phyloP scores from a whole-genome alignment of 2,329 filamentous ascomycete species.

The Diaporthe helianthi region DNA sequence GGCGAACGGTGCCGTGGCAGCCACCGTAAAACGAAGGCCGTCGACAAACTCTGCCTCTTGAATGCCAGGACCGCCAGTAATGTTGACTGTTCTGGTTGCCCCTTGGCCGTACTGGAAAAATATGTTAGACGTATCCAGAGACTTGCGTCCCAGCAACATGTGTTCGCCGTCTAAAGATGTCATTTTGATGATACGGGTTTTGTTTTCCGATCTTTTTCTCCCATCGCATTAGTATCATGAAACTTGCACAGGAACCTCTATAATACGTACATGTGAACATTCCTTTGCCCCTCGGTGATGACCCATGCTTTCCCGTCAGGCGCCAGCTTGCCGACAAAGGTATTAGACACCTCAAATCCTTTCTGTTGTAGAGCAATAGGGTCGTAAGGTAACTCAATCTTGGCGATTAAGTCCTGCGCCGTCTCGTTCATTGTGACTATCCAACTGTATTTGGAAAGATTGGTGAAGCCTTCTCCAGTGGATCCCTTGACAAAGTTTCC shows the following conservation, averaged over 20 bases:
- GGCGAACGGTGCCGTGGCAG: not conserved
- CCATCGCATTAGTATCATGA: not conserved
- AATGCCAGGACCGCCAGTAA: not conserved
- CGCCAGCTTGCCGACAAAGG: not conserved
- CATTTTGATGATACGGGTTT: conserved; percentile 44
- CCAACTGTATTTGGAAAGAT: conserved; percentile 5
- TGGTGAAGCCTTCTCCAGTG: not conserved
- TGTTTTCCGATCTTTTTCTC: conserved; percentile 20
- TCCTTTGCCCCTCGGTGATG: not conserved
- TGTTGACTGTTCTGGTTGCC: conserved; percentile 39
- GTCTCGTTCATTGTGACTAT: conserved; percentile 18
- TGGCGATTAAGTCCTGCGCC: not conserved
- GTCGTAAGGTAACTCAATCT: conserved; percentile 15
- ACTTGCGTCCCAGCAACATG: conserved; percentile 42
- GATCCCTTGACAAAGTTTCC: conserved; percentile 14
- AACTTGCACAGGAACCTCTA: fast-evolving
- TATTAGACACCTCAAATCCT: conserved; percentile 6
- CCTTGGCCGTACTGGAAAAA: conserved; percentile 46
- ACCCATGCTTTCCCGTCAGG: conserved; percentile 10
- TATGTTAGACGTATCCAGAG: conserved; percentile 40
- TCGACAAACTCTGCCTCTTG: conserved; percentile 16
- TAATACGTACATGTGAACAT: conserved; percentile 1
- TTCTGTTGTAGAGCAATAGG: not conserved
- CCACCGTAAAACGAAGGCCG: conserved; percentile 4
- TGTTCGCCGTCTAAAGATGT: conserved; percentile 44